Conservation (phyloP, 2,329 filamentous ascomycete species). For the Albophoma yamanashiensis region DNA sequence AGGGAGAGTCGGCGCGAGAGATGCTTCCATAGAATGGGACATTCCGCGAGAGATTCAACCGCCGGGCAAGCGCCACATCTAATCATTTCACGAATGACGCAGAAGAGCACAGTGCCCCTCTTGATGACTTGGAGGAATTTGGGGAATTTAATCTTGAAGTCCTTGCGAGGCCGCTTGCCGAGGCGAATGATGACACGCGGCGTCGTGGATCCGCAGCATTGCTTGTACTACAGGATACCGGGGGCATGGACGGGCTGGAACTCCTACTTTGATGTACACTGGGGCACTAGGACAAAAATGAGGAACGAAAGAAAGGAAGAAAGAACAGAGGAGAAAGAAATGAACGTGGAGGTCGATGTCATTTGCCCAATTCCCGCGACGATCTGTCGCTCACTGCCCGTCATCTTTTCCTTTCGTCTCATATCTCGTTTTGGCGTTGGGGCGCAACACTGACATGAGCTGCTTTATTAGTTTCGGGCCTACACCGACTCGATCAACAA, state of each 20-base stretch:
- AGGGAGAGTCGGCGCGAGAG: slow-evolving; percentile 1
- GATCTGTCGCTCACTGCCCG: neutral
- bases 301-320: neutral
- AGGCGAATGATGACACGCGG: neutral
- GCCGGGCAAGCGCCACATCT: slow-evolving; percentile 7
- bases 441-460: slow-evolving; percentile 7
- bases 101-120: neutral
- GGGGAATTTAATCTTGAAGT: slow-evolving; percentile 17
- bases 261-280: neutral
- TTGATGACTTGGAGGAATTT: slow-evolving; percentile 16
- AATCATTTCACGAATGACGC: slow-evolving; percentile 1
- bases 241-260: neutral
- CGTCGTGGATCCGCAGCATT: neutral
- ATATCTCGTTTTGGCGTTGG: neutral
- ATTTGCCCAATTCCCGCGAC: neutral
- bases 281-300: neutral
- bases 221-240: neutral
- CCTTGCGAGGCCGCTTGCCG: slow-evolving; percentile 12
- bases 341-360: neutral
- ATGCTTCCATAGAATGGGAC: slow-evolving; percentile 4
- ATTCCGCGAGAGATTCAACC: neutral
- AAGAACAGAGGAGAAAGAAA: neutral
- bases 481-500: slow-evolving; percentile 46
- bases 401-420: slow-evolving; percentile 6
- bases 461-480: slow-evolving; percentile 42